Evolutionary conservation across 805 yeast genomes (phyloP).

Genomic region (Myxozyma udenii): DNA sequence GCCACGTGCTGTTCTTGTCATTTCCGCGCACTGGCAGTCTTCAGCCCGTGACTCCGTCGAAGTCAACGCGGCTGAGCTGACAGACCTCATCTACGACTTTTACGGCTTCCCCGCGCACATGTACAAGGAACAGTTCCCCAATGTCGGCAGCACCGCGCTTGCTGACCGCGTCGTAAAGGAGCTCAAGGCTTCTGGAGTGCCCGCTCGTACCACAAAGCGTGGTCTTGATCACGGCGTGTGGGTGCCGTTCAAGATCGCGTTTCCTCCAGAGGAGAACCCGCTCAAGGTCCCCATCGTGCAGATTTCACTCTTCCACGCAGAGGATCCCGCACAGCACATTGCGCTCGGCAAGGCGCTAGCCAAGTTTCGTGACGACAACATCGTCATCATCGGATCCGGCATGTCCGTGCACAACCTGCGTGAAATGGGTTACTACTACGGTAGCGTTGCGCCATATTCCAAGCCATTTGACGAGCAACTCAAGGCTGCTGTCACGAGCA

Average conservation of each 20-base stretch:
- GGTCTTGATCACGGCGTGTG: conserved; percentile 83
- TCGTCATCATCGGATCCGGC: conserved; percentile 63
- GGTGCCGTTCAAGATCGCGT: conserved; percentile 47
- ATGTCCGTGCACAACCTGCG: conserved; percentile 75
- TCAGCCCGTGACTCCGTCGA: conserved; percentile 19
- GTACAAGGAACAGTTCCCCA: conserved; percentile 61
- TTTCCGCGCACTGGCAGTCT: conserved; percentile 79
- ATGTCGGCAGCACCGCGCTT: conserved; percentile 45
- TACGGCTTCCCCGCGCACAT: conserved; percentile 65
- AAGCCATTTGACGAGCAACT: conserved; percentile 52
- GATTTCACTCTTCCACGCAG: conserved; percentile 39
- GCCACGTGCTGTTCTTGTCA: conserved; percentile 63
- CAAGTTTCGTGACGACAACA: conserved; percentile 48
- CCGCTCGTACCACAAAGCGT: conserved; percentile 46
- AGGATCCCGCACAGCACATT: conserved; percentile 44
- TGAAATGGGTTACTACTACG: conserved; percentile 44
- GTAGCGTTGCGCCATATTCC: conserved; percentile 47
- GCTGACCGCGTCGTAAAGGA: conserved; percentile 47
- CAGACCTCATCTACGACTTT: conserved; percentile 68
- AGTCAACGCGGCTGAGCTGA: conserved; percentile 41
- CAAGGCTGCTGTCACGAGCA: conserved; percentile 40
- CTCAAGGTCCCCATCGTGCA: conserved; percentile 45
- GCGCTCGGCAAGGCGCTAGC: conserved; percentile 57
- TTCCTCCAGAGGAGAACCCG: conserved; percentile 32
- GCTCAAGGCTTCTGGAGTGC: conserved; percentile 46